Evolutionary conservation across 805 yeast genomes (phyloP), one percentile per base, ranked within the genome.

Genomic region (Saccharomycopsis amapae): DNA sequence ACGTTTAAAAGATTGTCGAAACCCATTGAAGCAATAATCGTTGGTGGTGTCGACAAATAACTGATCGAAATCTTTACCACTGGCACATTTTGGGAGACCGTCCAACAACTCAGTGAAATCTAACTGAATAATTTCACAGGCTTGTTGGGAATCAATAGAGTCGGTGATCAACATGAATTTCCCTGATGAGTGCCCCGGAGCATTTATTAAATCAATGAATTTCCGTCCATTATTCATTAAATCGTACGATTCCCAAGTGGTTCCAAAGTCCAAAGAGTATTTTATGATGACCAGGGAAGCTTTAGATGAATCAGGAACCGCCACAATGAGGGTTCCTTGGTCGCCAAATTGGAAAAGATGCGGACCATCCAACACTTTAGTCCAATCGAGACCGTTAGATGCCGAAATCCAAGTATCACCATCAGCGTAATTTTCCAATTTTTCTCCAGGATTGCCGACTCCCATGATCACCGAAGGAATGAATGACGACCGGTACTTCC

Each of bases 321-420:
- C 81, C 3, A 81, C 60, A 12, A 85, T 71, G 9, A 85, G 60
- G 55, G 85, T 81, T 25, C 95, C 96, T 46, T 73, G 74, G 60
- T 85, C 90, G 37, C 89, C 94, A 64, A 78, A 78, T 1, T 77
- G 71, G 51, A 73, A 76, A 2, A 69, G 46, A 35, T 75, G 67
- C 2, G 84, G 74, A 35, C 68, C 72, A 22, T 77, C 73, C 7
- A 76, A 55, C 1, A 77, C 72, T 48, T 66, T 58, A 18, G 62
- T 62, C 95, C 95, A 86, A 0, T 80, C 65, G 12, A 68, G 55
- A 20, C 96, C 95, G 23, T 84, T 87, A 63, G 85, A 85, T 43
- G 79, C 64, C 0, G 94, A 81, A 5, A 85, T 58, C 56, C 67
- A 86, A 1, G 90, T 76, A 28, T 44, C 42, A 18, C 45, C 19